These are phyloP conservation scores for Mycena galericulata DNA, from an alignment of 768 basidiomycete genomes.

Conservation along the genomic window DNA sequence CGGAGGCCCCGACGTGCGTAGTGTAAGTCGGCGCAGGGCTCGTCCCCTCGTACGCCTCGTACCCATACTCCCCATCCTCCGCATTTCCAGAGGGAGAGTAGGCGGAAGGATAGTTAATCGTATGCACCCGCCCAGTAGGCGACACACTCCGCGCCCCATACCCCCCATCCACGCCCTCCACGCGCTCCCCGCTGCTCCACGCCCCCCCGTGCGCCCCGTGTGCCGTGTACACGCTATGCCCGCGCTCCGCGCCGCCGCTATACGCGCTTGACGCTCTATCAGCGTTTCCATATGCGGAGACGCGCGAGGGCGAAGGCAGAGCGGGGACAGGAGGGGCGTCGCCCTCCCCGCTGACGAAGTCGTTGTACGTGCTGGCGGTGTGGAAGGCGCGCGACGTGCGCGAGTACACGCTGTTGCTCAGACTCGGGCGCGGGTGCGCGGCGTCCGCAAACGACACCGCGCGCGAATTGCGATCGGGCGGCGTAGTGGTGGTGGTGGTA, in stretches of 20 bases:
- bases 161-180: background rate
- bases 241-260: slow-evolving; percentile 20
- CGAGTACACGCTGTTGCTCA: slow-evolving; percentile 43
- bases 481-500: slow-evolving; percentile 52
- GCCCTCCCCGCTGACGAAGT: background rate
- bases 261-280: background rate
- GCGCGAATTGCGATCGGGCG: slow-evolving; percentile 58
- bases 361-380: slow-evolving; percentile 43
- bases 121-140: background rate
- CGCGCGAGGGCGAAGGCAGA: slow-evolving; percentile 40
- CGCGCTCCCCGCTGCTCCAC: slow-evolving; percentile 29
- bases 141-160: background rate
- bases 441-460: slow-evolving; percentile 59
- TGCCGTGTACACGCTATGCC: background rate
- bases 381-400: slow-evolving; percentile 50
- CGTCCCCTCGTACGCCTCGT: background rate
- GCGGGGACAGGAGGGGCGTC: slow-evolving; percentile 53
- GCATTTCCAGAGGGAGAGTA: background rate
- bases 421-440: slow-evolving; percentile 53
- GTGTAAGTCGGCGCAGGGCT: background rate
- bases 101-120: background rate
- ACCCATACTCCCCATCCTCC: too few species aligned
- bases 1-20: too few species aligned
- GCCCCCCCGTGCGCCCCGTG: slow-evolving; percentile 8
- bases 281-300: slow-evolving; percentile 10